Percentiles rank a stretch among this genome's conserved stretches.
Conservation (phyloP, 371 early-diverging fungal species). For the Rhizomucor pusillus region DNA sequence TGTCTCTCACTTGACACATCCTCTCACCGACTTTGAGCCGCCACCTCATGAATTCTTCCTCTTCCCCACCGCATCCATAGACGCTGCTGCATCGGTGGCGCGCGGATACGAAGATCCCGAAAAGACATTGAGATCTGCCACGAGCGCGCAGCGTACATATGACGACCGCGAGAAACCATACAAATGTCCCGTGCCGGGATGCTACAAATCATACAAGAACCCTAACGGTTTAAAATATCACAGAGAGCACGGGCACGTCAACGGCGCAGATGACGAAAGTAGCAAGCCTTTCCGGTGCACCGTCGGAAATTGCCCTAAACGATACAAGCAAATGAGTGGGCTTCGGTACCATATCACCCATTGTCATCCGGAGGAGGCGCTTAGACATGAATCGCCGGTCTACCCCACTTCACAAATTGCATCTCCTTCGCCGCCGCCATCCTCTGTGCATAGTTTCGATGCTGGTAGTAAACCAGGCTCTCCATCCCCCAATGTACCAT, state of each 20-base stretch:
- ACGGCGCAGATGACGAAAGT: slow-evolving; percentile 17
- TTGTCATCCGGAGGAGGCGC: neutral
- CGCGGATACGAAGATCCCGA: too few species aligned
- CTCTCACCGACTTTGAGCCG: neutral
- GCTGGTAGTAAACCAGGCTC: too few species aligned
- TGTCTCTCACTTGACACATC: neutral
- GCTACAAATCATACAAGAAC: slow-evolving; percentile 16
- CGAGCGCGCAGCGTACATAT: too few species aligned
- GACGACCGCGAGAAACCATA: slow-evolving; percentile 27
- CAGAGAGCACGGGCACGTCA: slow-evolving; percentile 12
- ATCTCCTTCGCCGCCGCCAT: too few species aligned
- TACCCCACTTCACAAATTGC: too few species aligned
- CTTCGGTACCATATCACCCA: slow-evolving; percentile 77
- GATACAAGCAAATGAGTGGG: slow-evolving; percentile 92
- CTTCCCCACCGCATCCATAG: too few species aligned
- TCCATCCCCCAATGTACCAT: too few species aligned
- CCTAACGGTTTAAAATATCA: slow-evolving; percentile 16
- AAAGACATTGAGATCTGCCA: too few species aligned
- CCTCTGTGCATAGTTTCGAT: too few species aligned
- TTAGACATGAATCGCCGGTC: too few species aligned
- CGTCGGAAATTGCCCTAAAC: slow-evolving; percentile 69
- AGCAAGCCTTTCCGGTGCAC: slow-evolving; percentile 69
- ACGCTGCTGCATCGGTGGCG: too few species aligned
- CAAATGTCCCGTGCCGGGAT: slow-evolving; percentile 24
- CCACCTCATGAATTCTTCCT: neutral